Percentiles rank a stretch among this genome's conserved stretches.
Conservation (phyloP, 352 stramenopile species). For the Blastocystis sp. region DNA sequence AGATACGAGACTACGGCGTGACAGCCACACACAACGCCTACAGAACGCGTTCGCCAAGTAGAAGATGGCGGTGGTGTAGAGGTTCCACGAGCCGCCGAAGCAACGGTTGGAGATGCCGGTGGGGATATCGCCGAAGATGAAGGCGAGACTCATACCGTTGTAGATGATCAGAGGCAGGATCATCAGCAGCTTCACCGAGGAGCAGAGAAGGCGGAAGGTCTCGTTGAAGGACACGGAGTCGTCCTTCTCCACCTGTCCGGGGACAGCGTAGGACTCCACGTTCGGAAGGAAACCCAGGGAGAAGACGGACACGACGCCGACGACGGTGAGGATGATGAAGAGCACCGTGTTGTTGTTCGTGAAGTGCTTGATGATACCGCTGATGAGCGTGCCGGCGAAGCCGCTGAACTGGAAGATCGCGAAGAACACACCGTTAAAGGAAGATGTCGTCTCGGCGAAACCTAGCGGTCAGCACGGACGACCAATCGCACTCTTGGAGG, state of each 20-base stretch:
- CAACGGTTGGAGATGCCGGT: slow-evolving; percentile 38
- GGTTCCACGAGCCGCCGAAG: slow-evolving; percentile 12
- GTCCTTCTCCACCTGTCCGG: background rate
- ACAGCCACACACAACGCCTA: background rate
- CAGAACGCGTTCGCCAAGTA: slow-evolving; percentile 72
- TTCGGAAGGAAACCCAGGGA: slow-evolving; percentile 17
- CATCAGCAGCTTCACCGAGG: slow-evolving; percentile 40
- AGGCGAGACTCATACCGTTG: slow-evolving; percentile 75
- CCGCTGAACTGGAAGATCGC: slow-evolving; percentile 75
- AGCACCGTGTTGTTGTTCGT: slow-evolving; percentile 55
- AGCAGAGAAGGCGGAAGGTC: slow-evolving; percentile 53
- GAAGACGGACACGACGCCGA: slow-evolving; percentile 53
- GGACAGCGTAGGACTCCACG: slow-evolving; percentile 9
- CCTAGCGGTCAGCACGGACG: background rate
- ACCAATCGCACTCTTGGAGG: background rate
- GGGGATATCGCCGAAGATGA: slow-evolving; percentile 73
- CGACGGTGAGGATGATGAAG: slow-evolving; percentile 62
- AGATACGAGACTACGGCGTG: slow-evolving; percentile 23
- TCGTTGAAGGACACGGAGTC: slow-evolving; percentile 31
- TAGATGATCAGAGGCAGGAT: slow-evolving; percentile 75
- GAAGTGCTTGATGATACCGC: slow-evolving; percentile 49
- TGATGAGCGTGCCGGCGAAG: slow-evolving; percentile 66
- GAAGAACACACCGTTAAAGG: slow-evolving; percentile 75
- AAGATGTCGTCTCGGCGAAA: slow-evolving; percentile 59
- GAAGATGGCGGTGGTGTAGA: slow-evolving; percentile 73